Evolutionary conservation across 2,329 filamentous ascomycete genomes (phyloP).

Genomic region (Eutypella sp.): DNA sequence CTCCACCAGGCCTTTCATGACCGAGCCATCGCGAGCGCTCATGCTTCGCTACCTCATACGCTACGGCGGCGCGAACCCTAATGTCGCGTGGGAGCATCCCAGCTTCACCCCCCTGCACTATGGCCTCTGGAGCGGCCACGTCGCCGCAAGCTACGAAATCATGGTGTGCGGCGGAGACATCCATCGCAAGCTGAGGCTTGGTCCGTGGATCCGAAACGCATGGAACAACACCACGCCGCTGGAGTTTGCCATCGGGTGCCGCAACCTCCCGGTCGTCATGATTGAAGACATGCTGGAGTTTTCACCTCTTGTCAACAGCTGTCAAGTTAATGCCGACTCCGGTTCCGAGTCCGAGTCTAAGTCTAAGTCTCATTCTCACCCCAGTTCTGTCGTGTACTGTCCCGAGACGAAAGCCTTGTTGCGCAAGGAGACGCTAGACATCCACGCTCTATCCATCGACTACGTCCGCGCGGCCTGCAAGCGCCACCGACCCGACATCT

Average conservation of each 20-base stretch:
- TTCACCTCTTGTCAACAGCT: background rate
- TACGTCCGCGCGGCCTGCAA: conserved; percentile 13
- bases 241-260: conserved; percentile 12
- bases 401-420: background rate
- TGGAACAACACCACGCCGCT: conserved; percentile 14
- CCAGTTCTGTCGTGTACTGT: too few relatives aligned
- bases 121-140: background rate
- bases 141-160: background rate
- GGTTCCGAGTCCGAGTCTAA: background rate
- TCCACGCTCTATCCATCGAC: background rate
- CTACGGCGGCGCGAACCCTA: background rate
- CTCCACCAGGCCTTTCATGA: too few relatives aligned
- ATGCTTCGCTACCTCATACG: background rate
- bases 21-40: too few relatives aligned
- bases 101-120: background rate
- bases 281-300: conserved; percentile 2
- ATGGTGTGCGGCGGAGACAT: conserved; percentile 3
- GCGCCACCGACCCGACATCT: conserved; percentile 8
- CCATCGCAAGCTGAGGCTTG: conserved; percentile 6
- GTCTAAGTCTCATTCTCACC: too few relatives aligned
- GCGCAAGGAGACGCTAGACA: background rate
- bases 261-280: conserved; percentile 1
- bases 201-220: background rate
- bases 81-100: background rate
- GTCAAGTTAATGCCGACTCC: background rate